Conservation (phyloP, 805 yeast species). For the Tetrapisispora fleetii region DNA sequence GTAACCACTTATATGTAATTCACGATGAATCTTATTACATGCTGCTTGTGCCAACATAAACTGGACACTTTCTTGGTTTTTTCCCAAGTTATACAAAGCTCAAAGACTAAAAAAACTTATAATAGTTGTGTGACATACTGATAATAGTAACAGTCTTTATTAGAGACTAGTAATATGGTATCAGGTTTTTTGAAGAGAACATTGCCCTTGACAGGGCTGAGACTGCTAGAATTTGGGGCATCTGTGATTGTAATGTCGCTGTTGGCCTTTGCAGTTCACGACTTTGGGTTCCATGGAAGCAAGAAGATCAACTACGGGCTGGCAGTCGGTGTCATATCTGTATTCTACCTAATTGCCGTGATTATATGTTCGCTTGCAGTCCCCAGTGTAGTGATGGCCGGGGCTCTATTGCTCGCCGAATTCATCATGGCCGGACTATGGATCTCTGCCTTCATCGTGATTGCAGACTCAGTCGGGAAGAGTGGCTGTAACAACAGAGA, state of each 20-base stretch:
- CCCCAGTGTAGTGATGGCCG: slow-evolving; percentile 19
- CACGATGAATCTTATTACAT: too few relatives aligned
- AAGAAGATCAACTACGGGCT: slow-evolving; percentile 26
- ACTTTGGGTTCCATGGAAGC: slow-evolving; percentile 18
- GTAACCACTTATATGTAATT: too few relatives aligned
- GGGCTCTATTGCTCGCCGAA: slow-evolving; percentile 23
- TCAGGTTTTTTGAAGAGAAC: neutral
- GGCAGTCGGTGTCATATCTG: slow-evolving; percentile 25
- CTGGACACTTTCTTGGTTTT: too few relatives aligned
- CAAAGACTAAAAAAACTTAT: too few relatives aligned
- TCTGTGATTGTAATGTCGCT: slow-evolving; percentile 25
- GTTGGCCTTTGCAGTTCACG: slow-evolving; percentile 18
- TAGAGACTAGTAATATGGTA: neutral
- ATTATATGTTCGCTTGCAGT: slow-evolving; percentile 10
- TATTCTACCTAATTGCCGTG: slow-evolving; percentile 22
- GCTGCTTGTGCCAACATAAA: too few relatives aligned
- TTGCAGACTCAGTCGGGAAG: slow-evolving; percentile 25
- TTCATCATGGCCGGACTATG: slow-evolving; percentile 23
- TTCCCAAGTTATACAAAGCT: too few relatives aligned
- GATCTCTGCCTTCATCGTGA: slow-evolving; percentile 30
- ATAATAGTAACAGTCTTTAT: too few relatives aligned
- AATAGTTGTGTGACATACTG: neutral
- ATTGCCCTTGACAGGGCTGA: slow-evolving; percentile 3
- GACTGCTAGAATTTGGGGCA: slow-evolving; percentile 20
- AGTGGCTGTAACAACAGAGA: slow-evolving; percentile 18